Base-by-base conservation (phyloP, 2,329 filamentous ascomycete species). In the Colletotrichum acutatum region DNA sequence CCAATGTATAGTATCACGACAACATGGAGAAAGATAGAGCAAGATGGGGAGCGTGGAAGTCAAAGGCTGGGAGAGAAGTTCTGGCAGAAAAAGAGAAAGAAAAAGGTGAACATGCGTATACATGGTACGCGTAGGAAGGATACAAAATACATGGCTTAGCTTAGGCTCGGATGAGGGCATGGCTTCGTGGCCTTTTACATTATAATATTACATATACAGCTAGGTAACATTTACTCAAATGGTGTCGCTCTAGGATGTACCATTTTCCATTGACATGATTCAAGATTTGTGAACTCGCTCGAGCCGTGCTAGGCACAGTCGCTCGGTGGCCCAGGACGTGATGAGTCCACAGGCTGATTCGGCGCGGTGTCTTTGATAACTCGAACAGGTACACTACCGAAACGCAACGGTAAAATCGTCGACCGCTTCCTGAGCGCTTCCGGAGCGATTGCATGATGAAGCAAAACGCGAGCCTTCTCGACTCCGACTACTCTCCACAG, bases 131-230 rank as follows among this genome's bases (percentile, higher is more conserved):
- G 37, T 19, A 42, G 37, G 14, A 42, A 16, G 5, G 16, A 16
- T 42, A 1, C 14, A 14, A 42, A 19, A 14, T 42, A 42, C 14
- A 2, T 19, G 16, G 6, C 37, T 42, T 14, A 42, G 37, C 37
- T 19, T 42, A 42, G 14, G 37, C 14, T 16, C 14, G 16, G 14
- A 16, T 4, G 42, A n/a, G 42, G 19, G 8, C 19, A n/a, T n/a
- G 42, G 42, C 42, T 42, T 63, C 28, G 22, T 34, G 22, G 6
- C 24, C 53, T 22, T 54, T 37, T 54, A 54, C 61, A 54, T 53
- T 37, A 37, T 16, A 30, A 22, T n/a, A 63, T 64, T 54, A 64
- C 28, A 64, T 64, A 9, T 64, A 64, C 61, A 64, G 61, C n/a
- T 64, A 64, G 46, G 53, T 16, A 53, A 34, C 32, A 64, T 54